Conservation (phyloP, 805 yeast genomes). For the Lipomyces spencermartinsiae region DNA sequence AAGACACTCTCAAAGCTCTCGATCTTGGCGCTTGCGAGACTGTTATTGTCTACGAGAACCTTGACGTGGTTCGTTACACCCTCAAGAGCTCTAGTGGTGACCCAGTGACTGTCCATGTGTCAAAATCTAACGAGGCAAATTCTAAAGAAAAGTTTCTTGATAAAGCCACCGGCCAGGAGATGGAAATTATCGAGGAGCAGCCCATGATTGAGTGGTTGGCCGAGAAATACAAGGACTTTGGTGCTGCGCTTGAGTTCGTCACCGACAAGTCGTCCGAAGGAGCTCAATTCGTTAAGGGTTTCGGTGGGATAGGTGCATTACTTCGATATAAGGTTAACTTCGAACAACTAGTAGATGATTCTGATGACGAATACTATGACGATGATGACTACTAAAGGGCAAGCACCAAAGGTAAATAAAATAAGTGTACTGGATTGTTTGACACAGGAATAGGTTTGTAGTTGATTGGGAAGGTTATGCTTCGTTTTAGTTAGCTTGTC, state of each 20-base stretch:
- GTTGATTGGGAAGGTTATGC: neutral
- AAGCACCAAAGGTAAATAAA: neutral
- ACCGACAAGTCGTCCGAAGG: slow-evolving; percentile 98
- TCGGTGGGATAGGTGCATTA: slow-evolving; percentile 98
- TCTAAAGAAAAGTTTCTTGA: slow-evolving; percentile 68
- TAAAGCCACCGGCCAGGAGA: slow-evolving; percentile 85
- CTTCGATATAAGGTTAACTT: slow-evolving; percentile 96
- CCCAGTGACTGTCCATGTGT: slow-evolving; percentile 72
- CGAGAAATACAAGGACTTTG: slow-evolving; percentile 90
- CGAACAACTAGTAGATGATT: slow-evolving; percentile 89
- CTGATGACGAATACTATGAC: slow-evolving; percentile 87
- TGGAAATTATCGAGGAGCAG: slow-evolving; percentile 86
- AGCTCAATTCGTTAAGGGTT: slow-evolving; percentile 96
- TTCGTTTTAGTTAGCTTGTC: neutral
- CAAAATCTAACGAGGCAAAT: slow-evolving; percentile 55
- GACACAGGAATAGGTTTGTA: neutral
- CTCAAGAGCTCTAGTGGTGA: slow-evolving; percentile 83
- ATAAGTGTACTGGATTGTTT: neutral
- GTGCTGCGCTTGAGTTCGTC: slow-evolving; percentile 95
- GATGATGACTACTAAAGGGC: slow-evolving; percentile 45
- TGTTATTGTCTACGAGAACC: slow-evolving; percentile 89
- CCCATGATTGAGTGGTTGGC: slow-evolving; percentile 96
- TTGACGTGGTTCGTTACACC: slow-evolving; percentile 82
- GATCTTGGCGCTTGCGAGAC: slow-evolving; percentile 96
- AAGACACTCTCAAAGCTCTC: slow-evolving; percentile 93